Percentiles rank a stretch among this genome's conserved stretches.
Evolutionary conservation across 176 grass and related monocot species (phyloP).

Genomic region (Triticum timopheevii): DNA sequence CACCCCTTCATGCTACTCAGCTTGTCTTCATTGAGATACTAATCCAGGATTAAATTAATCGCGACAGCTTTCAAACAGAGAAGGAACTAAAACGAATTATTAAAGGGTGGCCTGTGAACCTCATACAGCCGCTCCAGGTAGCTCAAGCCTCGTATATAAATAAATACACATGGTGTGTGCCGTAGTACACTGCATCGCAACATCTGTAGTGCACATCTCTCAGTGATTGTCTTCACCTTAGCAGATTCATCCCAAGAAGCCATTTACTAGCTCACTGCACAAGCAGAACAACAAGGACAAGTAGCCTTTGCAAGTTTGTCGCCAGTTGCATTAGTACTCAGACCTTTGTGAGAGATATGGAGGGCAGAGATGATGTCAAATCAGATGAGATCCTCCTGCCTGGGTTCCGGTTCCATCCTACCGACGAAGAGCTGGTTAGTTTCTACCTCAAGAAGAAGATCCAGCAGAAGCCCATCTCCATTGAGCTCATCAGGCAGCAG

Average conservation of each 20-base stretch:
- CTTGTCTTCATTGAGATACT: too few species aligned
- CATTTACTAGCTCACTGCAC: conserved; percentile 16
- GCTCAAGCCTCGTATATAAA: conserved; percentile 30
- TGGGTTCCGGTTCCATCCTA: conserved; percentile 73
- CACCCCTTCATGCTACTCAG: too few species aligned
- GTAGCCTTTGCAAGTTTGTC: too few species aligned
- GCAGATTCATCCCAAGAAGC: conserved; percentile 24
- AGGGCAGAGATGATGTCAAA: conserved; percentile 41
- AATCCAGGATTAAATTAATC: too few species aligned
- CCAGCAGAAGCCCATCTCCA: conserved; percentile 62
- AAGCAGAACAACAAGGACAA: background rate
- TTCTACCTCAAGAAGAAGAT: conserved; percentile 83
- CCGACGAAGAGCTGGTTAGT: conserved; percentile 69
- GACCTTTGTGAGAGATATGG: conserved; percentile 34
- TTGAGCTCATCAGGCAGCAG: conserved; percentile 68
- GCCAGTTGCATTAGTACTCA: too few species aligned
- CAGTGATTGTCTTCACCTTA: conserved; percentile 35
- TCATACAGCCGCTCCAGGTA: background rate
- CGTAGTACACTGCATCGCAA: conserved; percentile 17
- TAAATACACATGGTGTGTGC: conserved; percentile 22
- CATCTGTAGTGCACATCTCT: conserved; percentile 7
- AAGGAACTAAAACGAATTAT: conserved; percentile 24
- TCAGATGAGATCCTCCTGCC: conserved; percentile 66
- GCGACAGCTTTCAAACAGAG: conserved; percentile 36
- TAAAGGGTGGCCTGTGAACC: conserved; percentile 23